Conservation (phyloP, 1,284 basidiomycete genomes). For the Fomitopsis palustris region DNA sequence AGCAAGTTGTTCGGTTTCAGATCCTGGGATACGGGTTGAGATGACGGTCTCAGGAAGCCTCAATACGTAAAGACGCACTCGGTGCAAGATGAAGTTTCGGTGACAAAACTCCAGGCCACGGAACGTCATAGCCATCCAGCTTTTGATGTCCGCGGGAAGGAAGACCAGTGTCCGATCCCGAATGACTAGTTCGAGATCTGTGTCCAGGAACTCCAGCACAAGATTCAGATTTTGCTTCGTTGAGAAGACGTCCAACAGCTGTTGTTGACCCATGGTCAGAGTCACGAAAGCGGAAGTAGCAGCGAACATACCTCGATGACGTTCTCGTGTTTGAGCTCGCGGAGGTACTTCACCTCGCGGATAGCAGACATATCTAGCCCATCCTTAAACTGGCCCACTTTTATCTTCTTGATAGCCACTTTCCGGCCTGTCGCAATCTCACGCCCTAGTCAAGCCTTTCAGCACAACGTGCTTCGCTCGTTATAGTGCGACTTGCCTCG, state of each 20-base stretch:
- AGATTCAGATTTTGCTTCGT: conserved; percentile 96
- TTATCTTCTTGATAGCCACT: conserved; percentile 98
- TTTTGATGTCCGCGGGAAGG: conserved; percentile 94
- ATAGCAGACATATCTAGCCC: conserved; percentile 99
- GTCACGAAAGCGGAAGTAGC: background rate
- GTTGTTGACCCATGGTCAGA: background rate
- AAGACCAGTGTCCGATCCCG: conserved; percentile 92
- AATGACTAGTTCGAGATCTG: conserved; percentile 97
- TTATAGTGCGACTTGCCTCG: conserved; percentile 51
- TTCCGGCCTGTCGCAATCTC: conserved; percentile 70
- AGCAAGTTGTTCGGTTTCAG: conserved; percentile 99
- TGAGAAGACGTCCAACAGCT: conserved; percentile 97
- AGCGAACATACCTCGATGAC: conserved; percentile 78
- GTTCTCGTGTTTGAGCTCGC: conserved; percentile 93
- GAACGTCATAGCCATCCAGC: conserved; percentile 98
- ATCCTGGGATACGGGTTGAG: conserved; percentile 57
- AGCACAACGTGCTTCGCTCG: background rate
- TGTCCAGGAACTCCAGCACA: conserved; percentile 95
- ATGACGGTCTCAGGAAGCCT: background rate
- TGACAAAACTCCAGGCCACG: conserved; percentile 97
- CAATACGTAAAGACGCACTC: conserved; percentile 50
- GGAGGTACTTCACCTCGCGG: conserved; percentile 95
- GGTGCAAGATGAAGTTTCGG: conserved; percentile 89
- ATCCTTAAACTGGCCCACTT: conserved; percentile 95
- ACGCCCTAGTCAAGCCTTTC: conserved; percentile 40